These are phyloP conservation scores for Lonicera japonica DNA, from an alignment of 129 eudicot genomes.

Conservation along the genomic window DNA sequence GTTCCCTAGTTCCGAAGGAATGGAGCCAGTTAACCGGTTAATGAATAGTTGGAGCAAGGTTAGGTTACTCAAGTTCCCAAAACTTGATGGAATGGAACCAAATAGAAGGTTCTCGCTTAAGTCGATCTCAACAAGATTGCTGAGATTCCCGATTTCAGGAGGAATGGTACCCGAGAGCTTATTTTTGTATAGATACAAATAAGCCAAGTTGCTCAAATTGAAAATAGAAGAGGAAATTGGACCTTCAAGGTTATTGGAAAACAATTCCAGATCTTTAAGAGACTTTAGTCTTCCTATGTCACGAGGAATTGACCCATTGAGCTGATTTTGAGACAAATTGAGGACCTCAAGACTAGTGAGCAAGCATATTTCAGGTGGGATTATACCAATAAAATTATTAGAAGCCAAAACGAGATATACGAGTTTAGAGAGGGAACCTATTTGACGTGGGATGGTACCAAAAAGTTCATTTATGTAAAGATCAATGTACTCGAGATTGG, in stretches of 20 bases:
- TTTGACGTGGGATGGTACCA: no score
- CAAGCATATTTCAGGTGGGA: conserved; percentile 21
- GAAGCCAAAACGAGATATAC: no score
- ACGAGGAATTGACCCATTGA: conserved; percentile 12
- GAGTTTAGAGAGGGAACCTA: no score
- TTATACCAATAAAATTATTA: no score
- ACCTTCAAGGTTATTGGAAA: not conserved
- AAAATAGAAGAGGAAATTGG: not conserved
- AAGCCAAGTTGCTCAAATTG: conserved; percentile 9
- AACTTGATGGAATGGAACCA: no score
- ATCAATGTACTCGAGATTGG: no score
- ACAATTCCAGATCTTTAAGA: not conserved
- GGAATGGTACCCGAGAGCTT: conserved; percentile 1
- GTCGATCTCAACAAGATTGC: no score
- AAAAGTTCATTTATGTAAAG: no score
- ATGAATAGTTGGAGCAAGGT: not conserved
- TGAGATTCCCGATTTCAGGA: no score
- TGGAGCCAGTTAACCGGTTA: conserved; percentile 22
- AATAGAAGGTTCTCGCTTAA: no score
- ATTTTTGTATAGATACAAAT: conserved; percentile 16
- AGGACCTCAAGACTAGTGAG: conserved; percentile 28
- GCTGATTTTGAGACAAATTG: not conserved
- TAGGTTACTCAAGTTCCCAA: no score
- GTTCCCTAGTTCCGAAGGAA: conserved; percentile 21
- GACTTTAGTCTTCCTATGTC: not conserved